Base-by-base conservation (phyloP, 495 filamentous ascomycete species). In the Tuber umbilicatum region DNA sequence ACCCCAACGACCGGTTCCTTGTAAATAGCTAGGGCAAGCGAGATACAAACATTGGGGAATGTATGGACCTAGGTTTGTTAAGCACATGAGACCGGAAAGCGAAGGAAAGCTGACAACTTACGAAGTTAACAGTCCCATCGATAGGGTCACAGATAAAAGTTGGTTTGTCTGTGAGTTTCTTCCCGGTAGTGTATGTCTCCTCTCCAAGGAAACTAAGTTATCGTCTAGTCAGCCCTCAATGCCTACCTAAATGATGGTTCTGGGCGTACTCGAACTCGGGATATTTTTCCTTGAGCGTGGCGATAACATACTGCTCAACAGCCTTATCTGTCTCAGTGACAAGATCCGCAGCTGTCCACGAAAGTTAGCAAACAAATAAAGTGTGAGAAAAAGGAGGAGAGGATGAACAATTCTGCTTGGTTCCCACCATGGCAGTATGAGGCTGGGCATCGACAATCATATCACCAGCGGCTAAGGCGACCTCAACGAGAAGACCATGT, bases 131-230 rank as follows among this genome's bases (percentile, higher is more conserved):
- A 19, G 93, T 96, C 74, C 93, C 93, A 85, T 97, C 93, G 80
- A 96, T 94, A 60, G 93, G 93, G 85, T 97, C 93, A 74, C 91
- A 89, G 83, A 97, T 88, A 84, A 97, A 97, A 68, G 93, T 97
- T 1, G 93, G 93, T 1, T 85, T 86, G 50, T 86, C 80, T 4
- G 91, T 92, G 73, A 97, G 85, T 39, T 81, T 85, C 75, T 85
- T 84, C 73, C 90, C 88, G 40, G 91, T 87, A 69, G 90, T 84
- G 86, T 94, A 95, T 31, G 91, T 96, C 83, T 97, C 93, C 81
- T 95, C 92, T 81, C 92, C 92, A 75, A 94, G 87, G 83, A 95
- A 94, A 79, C 81, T 82, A 19, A 17, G 55, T 38, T 17, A 31
- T 45, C 37, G n/a, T 80, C 23, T 73, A 75, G 76, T 74, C 17